A percentile compares a stretch with the other conserved stretches of the same genome.
Conservation (phyloP, 495 filamentous ascomycete genomes). For the Daldinia childiae region DNA sequence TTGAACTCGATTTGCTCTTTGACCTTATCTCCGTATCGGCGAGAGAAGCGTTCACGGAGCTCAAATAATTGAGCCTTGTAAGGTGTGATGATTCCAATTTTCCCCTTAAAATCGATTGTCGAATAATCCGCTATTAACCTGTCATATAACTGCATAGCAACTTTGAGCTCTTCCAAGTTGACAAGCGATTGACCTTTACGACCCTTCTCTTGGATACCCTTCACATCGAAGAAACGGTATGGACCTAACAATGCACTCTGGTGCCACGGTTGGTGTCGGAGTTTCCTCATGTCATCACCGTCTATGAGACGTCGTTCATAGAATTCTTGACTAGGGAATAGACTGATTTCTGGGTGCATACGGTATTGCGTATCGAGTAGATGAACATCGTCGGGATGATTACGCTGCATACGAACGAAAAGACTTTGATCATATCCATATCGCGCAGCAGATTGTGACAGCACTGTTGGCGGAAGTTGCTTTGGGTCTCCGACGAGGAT, state of each 20-base stretch:
- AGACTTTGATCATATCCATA: constrained; percentile 98
- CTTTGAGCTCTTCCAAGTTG: constrained; percentile 84
- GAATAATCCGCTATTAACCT: constrained; percentile 77
- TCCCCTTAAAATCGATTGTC: constrained; percentile 74
- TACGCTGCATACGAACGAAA: constrained; percentile 97
- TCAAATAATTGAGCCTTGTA: constrained; percentile 93
- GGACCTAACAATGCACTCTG: constrained; percentile 80
- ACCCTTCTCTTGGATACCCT: constrained; percentile 82
- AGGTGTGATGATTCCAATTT: constrained; percentile 95
- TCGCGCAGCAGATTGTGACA: constrained; percentile 89
- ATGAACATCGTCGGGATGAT: constrained; percentile 89
- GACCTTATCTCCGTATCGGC: constrained; percentile 77
- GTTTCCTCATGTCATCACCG: constrained; percentile 78
- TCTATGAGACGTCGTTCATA: constrained; percentile 89
- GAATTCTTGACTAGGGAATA: constrained; percentile 88
- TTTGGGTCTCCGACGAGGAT: constrained; percentile 98
- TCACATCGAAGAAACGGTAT: constrained; percentile 97
- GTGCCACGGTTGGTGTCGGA: constrained; percentile 87
- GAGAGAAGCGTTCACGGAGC: constrained; percentile 75
- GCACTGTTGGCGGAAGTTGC: constrained; percentile 92
- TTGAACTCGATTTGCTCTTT: constrained; percentile 90
- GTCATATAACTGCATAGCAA: constrained; percentile 84
- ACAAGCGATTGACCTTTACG: constrained; percentile 85
- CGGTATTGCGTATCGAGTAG: constrained; percentile 96
- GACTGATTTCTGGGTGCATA: constrained; percentile 97